Evolutionary conservation across 495 filamentous ascomycete species (phyloP).

Genomic region (Hapsidospora chrysogenum): DNA sequence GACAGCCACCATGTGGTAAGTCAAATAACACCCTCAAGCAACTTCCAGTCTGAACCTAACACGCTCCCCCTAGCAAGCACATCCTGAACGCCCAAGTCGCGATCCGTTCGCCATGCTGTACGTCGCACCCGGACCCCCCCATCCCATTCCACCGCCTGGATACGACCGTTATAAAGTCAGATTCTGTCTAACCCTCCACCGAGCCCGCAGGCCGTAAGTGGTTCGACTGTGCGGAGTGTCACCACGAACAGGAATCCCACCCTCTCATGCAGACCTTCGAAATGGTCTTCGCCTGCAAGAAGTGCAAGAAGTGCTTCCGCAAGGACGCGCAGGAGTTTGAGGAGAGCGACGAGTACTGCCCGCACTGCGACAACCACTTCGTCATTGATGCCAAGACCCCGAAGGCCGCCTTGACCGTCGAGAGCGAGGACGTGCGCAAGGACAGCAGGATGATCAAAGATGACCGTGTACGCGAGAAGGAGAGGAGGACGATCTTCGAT

Average conservation of each 20-base stretch:
- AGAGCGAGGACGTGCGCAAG: constrained; percentile 74
- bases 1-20: constrained; percentile 1
- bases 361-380: constrained; percentile 98
- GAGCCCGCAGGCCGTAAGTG: constrained; percentile 60
- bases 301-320: constrained; percentile 94
- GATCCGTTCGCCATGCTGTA: constrained; percentile 91
- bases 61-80: constrained; percentile 52
- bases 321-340: constrained; percentile 87
- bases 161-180: neutral
- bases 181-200: constrained; percentile 1
- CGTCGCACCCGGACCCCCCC: constrained; percentile 11
- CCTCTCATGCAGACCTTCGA: constrained; percentile 58
- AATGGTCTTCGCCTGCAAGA: constrained; percentile 94
- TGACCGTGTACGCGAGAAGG: constrained; percentile 53
- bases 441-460: constrained; percentile 89
- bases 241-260: constrained; percentile 66
- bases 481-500: constrained; percentile 52
- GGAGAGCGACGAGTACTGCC: constrained; percentile 96
- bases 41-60: neutral
- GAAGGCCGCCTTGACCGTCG: constrained; percentile 61
- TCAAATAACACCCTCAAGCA: neutral
- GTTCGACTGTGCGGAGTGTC: constrained; percentile 97
- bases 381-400: constrained; percentile 76
- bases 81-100: constrained; percentile 94
- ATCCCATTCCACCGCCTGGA: neutral